Conservation (phyloP, 73 alveolate species). For the Paramecium pentaurelia region DNA sequence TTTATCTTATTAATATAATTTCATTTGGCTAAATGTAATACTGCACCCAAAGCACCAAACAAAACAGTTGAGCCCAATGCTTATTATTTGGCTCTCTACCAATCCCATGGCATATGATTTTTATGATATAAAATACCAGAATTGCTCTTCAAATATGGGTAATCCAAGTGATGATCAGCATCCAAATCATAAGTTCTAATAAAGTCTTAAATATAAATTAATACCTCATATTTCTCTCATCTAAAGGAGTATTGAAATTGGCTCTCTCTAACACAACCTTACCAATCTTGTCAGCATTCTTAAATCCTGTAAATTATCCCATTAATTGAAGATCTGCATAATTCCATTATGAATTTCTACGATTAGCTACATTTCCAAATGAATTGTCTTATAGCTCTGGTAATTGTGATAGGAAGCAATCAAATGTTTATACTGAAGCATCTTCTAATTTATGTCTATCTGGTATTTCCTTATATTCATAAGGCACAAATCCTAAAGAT, state of each 20-base stretch:
- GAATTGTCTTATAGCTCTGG: neutral
- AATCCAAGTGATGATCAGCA: slow-evolving; percentile 24
- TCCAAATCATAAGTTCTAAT: slow-evolving; percentile 1
- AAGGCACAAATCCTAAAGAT: slow-evolving; percentile 5
- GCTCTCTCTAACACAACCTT: neutral
- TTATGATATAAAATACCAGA: slow-evolving; percentile 8
- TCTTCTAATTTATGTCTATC: neutral
- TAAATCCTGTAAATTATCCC: neutral
- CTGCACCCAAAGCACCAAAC: neutral
- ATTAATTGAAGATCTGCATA: neutral
- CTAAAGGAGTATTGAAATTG: neutral
- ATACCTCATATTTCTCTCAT: slow-evolving; percentile 44
- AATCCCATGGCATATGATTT: slow-evolving; percentile 21
- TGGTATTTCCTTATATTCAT: slow-evolving; percentile 10
- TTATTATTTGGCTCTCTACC: neutral
- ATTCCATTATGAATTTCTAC: neutral
- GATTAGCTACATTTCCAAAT: neutral
- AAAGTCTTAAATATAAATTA: no score
- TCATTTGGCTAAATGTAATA: slow-evolving; percentile 11
- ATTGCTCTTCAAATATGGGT: slow-evolving; percentile 25
- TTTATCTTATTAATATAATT: neutral
- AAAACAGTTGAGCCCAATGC: slow-evolving; percentile 9
- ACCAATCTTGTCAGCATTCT: neutral
- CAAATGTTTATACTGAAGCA: neutral
- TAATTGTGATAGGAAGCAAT: neutral